Evolutionary conservation across 257 asterid species (phyloP), one percentile per base, ranked within the genome.

Genomic region (Anisodus tanguticus): DNA sequence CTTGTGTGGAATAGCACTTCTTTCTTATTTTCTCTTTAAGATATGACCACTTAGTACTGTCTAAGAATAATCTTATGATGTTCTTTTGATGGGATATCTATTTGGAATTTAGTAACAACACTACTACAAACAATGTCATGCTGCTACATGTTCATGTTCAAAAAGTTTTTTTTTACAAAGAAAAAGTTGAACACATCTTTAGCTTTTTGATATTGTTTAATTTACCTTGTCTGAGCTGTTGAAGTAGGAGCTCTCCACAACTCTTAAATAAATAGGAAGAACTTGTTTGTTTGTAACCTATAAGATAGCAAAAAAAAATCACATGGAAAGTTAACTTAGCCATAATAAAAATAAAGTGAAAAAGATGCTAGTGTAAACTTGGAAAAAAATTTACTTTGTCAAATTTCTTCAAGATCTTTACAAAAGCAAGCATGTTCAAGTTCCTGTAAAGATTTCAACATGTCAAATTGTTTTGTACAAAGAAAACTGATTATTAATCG

Each of bases 201-300:
- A 26, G 79, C 37, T 53, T 84, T 80, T 7, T 16, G n/a, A 15
- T 54, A 31, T 5, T 58, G 22, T 19, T 37, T 19, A 3, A 15
- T 57, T 82, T 91, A 97, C 99, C 99, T 93, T 94, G 91, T 95
- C 98, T 69, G 99, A 94, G 87, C 90, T 93, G 86, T 95, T 94
- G 93, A 95, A 94, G 90, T 93, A 90, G 60, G 99, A 94, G 88
- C 93, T 91, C 85, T 94, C 99, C 58, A 95, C 98, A 85, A 95
- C 98, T 92, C 86, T 91, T 80, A 95, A 86, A 89, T 95, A 95
- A 88, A 95, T 89, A 11, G 98, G 98, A 79, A 94, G 97, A 85
- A 93, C 93, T 91, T 94, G 91, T 89, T 94, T 95, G 85, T 87
- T 90, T 22, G 98, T 94, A 86, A 92, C 99, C 99, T 95, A 91